Evolutionary conservation across 768 basidiomycete species (phyloP).

Genomic region (Lactarius hatsudake): DNA sequence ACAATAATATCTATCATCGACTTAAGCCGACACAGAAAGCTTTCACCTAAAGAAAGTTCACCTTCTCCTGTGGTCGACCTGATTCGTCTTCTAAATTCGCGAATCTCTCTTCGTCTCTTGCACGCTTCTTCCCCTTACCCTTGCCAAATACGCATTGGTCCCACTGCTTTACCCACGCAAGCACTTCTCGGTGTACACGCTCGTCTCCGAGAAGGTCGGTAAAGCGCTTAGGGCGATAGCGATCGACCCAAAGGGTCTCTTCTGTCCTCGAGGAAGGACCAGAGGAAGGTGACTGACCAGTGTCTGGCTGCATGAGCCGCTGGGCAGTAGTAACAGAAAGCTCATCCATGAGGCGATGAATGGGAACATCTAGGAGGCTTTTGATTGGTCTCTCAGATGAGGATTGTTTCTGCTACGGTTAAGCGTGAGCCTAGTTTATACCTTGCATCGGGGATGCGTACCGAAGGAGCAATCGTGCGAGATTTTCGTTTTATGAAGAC

Average conservation of each 20-base stretch:
- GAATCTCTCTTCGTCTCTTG: conserved; percentile 52
- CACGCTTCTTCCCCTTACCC: conserved; percentile 59
- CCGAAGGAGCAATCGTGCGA: conserved; percentile 8
- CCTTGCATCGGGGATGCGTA: background rate
- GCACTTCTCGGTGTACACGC: conserved; percentile 85
- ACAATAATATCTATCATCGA: conserved; percentile 70
- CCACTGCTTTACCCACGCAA: conserved; percentile 98
- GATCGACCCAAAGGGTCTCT: conserved; percentile 81
- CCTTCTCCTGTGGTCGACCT: conserved; percentile 67
- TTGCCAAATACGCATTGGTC: conserved; percentile 94
- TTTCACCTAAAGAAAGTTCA: conserved; percentile 26
- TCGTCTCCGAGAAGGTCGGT: conserved; percentile 94
- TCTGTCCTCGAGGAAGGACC: conserved; percentile 1
- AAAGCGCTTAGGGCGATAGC: conserved; percentile 86
- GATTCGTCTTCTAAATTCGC: conserved; percentile 51
- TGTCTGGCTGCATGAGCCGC: conserved; percentile 34
- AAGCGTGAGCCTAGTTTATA: background rate
- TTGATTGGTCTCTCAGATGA: conserved; percentile 32
- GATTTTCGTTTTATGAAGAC: conserved; percentile 21
- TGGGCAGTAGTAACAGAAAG: conserved; percentile 49
- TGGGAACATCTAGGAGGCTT: conserved; percentile 70
- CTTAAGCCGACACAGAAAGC: background rate
- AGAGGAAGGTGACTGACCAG: conserved; percentile 1
- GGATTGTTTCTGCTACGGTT: background rate
- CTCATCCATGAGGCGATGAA: conserved; percentile 71